Conservation (phyloP, 768 basidiomycete genomes). For the Collybia mongolica region DNA sequence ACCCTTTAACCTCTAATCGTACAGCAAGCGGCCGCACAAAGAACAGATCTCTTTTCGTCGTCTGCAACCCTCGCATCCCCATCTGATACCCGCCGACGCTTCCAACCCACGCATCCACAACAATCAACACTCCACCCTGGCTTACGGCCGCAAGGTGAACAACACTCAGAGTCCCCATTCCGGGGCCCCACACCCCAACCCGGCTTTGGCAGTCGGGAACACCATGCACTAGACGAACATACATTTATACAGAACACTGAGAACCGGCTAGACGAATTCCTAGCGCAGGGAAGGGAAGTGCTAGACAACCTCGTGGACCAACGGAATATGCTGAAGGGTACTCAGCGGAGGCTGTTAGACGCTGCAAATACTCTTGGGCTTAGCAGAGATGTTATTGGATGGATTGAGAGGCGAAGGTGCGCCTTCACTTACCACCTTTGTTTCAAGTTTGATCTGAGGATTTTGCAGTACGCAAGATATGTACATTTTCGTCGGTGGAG, state of each 20-base stretch:
- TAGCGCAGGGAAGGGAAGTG: constrained; percentile 90
- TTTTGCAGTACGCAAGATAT: constrained; percentile 83
- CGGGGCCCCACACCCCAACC: constrained; percentile 55
- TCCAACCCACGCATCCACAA: constrained; percentile 43
- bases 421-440: constrained; percentile 13
- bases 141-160: constrained; percentile 46
- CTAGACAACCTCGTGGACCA: constrained; percentile 93
- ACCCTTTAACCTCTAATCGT: background rate
- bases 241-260: constrained; percentile 86
- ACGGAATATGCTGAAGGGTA: constrained; percentile 92
- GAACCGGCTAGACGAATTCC: constrained; percentile 80
- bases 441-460: constrained; percentile 1
- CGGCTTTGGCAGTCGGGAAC: constrained; percentile 59
- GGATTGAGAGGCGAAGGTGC: constrained; percentile 94
- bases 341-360: constrained; percentile 79
- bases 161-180: constrained; percentile 84
- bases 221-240: constrained; percentile 85
- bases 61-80: constrained; percentile 40
- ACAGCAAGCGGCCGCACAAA: constrained; percentile 59
- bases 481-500: constrained; percentile 89
- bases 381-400: constrained; percentile 92
- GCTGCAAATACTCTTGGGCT: constrained; percentile 94
- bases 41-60: constrained; percentile 62
- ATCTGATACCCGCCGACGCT: constrained; percentile 67
- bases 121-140: constrained; percentile 55